Percentiles rank a stretch among this genome's conserved stretches.
These are phyloP conservation scores for Fusarium nelsonii DNA, from an alignment of 2,329 filamentous ascomycete species.

Conservation along the genomic window DNA sequence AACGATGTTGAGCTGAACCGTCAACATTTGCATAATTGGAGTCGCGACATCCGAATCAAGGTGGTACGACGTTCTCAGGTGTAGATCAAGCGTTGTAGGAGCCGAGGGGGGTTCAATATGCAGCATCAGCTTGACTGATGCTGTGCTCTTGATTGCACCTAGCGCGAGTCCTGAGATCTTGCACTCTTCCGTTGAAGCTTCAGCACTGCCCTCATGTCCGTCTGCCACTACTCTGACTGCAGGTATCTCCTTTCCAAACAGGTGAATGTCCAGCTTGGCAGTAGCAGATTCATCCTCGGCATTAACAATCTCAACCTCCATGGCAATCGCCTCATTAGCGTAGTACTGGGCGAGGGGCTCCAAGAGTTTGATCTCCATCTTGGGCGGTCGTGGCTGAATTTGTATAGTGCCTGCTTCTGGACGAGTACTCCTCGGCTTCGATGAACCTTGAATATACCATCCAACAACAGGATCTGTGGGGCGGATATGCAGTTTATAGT, in stretches of 20 bases:
- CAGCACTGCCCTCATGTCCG: slow-evolving; percentile 52
- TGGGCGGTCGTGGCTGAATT: slow-evolving; percentile 90
- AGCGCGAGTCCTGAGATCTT: slow-evolving; percentile 58
- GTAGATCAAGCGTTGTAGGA: slow-evolving; percentile 73
- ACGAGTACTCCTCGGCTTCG: slow-evolving; percentile 62
- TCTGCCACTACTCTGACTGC: slow-evolving; percentile 58
- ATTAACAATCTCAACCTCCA: slow-evolving; percentile 80
- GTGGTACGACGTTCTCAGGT: slow-evolving; percentile 81
- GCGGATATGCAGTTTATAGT: slow-evolving; percentile 70
- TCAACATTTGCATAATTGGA: slow-evolving; percentile 79
- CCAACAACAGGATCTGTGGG: slow-evolving; percentile 57
- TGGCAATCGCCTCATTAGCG: slow-evolving; percentile 79
- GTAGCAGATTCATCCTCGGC: slow-evolving; percentile 84
- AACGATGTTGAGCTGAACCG: slow-evolving; percentile 77
- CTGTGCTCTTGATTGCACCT: slow-evolving; percentile 62
- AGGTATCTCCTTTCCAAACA: slow-evolving; percentile 71
- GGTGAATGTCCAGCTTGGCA: slow-evolving; percentile 75
- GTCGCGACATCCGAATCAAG: slow-evolving; percentile 84
- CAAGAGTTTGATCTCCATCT: slow-evolving; percentile 80
- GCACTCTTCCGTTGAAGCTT: slow-evolving; percentile 57
- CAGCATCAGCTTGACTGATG: slow-evolving; percentile 60
- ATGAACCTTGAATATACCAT: slow-evolving; percentile 63
- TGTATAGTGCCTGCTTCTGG: slow-evolving; percentile 69
- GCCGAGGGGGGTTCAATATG: slow-evolving; percentile 62
- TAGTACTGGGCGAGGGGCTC: slow-evolving; percentile 80